Percentiles rank a stretch among this genome's conserved stretches.
Evolutionary conservation across 306 rosid species (phyloP).

Genomic region (Alnus rubra): DNA sequence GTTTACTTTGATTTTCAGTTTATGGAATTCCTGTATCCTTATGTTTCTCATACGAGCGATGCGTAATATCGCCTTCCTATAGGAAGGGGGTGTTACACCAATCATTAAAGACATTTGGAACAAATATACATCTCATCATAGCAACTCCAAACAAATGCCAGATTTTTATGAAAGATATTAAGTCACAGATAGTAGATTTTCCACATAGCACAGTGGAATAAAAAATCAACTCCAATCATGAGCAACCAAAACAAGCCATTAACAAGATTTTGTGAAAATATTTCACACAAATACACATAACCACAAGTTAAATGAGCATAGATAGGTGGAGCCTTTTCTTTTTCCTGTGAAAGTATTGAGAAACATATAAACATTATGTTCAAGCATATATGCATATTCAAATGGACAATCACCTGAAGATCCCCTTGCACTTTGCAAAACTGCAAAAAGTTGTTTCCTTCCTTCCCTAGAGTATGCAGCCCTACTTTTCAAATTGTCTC

Average conservation of each 20-base stretch:
- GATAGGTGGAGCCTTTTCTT: constrained; percentile 3
- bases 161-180: too few species aligned
- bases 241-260: background rate
- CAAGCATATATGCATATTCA: constrained; percentile 11
- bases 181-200: too few species aligned
- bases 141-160: background rate
- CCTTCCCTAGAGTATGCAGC: constrained; percentile 75
- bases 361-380: background rate
- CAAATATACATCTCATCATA: too few species aligned
- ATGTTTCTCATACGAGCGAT: too few species aligned
- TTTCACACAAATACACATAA: background rate
- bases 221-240: background rate
- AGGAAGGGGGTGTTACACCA: too few species aligned
- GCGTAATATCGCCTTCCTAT: too few species aligned
- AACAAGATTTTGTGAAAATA: background rate
- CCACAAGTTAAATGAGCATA: background rate
- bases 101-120: too few species aligned
- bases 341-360: constrained; percentile 15
- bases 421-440: constrained; percentile 96
- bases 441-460: constrained; percentile 92
- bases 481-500: constrained; percentile 71
- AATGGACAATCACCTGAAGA: constrained; percentile 72
- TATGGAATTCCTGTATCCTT: too few species aligned
- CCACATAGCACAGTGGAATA: background rate
- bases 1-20: too few species aligned